A percentile compares a stretch with the other conserved stretches of the same genome.
Conservation (phyloP, 768 basidiomycete genomes). For the Auricularia heimuer region DNA sequence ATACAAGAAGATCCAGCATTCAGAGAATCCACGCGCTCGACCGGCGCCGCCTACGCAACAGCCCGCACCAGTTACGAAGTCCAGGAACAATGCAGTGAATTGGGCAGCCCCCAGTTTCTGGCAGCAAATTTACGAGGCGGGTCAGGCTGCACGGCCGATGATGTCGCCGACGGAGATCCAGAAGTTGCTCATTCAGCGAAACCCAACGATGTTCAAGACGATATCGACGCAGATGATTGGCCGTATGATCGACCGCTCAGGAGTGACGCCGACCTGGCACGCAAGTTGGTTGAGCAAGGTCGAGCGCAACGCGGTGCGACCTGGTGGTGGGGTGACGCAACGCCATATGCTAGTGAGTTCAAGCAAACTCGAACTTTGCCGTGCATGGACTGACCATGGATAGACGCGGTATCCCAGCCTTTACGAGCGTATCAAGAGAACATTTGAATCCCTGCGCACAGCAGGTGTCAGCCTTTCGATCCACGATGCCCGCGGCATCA, state of each 20-base stretch:
- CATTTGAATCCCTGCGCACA: constrained; percentile 14
- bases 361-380: no score
- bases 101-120: not conserved
- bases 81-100: not conserved
- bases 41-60: not conserved
- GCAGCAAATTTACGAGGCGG: not conserved
- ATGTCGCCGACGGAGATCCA: not conserved
- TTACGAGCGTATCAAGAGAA: constrained; percentile 11
- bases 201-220: not conserved
- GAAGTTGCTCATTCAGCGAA: not conserved
- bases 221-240: not conserved
- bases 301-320: not conserved
- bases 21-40: not conserved
- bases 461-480: constrained; percentile 17
- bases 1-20: no score
- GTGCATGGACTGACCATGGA: no score
- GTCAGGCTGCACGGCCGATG: not conserved
- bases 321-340: not conserved
- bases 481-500: constrained; percentile 19
- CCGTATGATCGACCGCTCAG: not conserved
- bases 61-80: no score
- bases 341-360: not conserved
- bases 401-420: constrained; percentile 9
- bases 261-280: not conserved
- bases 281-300: not conserved